Evolutionary conservation across 2,329 filamentous ascomycete species (phyloP).

Genomic region (Xylariales sp.): DNA sequence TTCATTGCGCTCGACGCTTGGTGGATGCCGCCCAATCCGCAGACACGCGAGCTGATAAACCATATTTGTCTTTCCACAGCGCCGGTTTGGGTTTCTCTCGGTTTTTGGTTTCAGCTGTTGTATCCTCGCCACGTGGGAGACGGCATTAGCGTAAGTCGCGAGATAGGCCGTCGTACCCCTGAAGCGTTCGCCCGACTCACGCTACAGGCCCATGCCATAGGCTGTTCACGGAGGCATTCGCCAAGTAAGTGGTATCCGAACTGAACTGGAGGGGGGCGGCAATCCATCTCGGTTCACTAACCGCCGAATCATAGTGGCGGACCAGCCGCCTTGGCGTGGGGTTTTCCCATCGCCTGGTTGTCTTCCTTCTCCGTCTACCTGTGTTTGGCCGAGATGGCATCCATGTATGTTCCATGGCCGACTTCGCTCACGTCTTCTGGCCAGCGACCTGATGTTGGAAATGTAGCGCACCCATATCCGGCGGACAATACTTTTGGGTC

Average conservation of each 20-base stretch:
- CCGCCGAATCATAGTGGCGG: conserved; percentile 32
- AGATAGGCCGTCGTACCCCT: neutral
- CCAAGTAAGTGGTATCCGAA: conserved; percentile 24
- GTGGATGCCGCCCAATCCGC: neutral
- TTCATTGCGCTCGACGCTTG: neutral
- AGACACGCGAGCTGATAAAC: neutral
- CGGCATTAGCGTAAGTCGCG: conserved; percentile 34
- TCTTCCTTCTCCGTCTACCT: conserved; percentile 38
- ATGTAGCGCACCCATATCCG: conserved; percentile 37
- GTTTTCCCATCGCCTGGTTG: conserved; percentile 39
- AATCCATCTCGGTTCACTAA: conserved; percentile 14
- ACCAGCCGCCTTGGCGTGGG: conserved; percentile 37
- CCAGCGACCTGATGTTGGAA: conserved; percentile 11
- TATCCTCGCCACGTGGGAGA: conserved; percentile 40
- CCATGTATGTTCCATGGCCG: conserved; percentile 30
- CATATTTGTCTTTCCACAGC: conserved; percentile 21
- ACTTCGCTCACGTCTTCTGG: neutral
- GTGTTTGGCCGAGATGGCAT: conserved; percentile 40
- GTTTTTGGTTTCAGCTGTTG: conserved; percentile 40
- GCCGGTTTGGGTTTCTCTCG: conserved; percentile 40
- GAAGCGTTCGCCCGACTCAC: conserved; percentile 3
- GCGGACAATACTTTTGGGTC: conserved; percentile 40
- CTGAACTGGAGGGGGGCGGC: neutral
- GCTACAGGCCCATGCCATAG: conserved; percentile 7
- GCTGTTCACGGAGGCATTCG: conserved; percentile 35